Evolutionary conservation across 768 basidiomycete species (phyloP), one percentile per base, ranked within the genome.

Genomic region (Termitomyces titanicus): DNA sequence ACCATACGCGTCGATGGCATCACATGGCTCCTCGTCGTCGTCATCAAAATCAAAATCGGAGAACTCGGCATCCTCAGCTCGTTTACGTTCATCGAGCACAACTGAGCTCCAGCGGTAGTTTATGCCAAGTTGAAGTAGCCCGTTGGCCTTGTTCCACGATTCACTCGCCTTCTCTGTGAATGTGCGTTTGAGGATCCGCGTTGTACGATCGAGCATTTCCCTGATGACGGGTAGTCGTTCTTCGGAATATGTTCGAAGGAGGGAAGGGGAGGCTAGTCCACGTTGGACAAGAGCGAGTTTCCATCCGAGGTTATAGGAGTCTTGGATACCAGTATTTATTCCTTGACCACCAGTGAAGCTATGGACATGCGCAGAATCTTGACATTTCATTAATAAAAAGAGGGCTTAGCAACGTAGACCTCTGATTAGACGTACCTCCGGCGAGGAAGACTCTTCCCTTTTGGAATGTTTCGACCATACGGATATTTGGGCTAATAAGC

Each of bases 21-120:
- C 17, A 58, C 61, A 7, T 60, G 20, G n/a, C 54, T 35, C 3
- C 35, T 61, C 64, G 1, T 56, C 60, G 1, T 35, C 33, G 4
- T 51, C 46, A 13, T 15, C 53, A 31, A 59, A 59, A 18, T 53
- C 54, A 46, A 47, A 59, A 33, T 54, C 57, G 4, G 57, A 48
- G 42, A 58, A 54, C 37, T 58, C 57, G 9, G 37, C 58, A 31
- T 59, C 58, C 34, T 59, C 54, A 7, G 53, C 43, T 37, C 24
- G 44, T 47, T 64, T 63, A n/a, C 67, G 63, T 24, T 74, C 74
- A 49, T 83, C 81, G 13, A 78, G 22, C 1, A 82, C 68, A 20
- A 81, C 70, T 0, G 75, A 58, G 61, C 81, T 82, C 66, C 75
- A 73, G 9, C 83, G 72, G 60, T 78, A 83, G 64, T 83, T 83